Base-by-base conservation (phyloP, 106 monocot species). In the Dendrobium chrysotoxum region DNA sequence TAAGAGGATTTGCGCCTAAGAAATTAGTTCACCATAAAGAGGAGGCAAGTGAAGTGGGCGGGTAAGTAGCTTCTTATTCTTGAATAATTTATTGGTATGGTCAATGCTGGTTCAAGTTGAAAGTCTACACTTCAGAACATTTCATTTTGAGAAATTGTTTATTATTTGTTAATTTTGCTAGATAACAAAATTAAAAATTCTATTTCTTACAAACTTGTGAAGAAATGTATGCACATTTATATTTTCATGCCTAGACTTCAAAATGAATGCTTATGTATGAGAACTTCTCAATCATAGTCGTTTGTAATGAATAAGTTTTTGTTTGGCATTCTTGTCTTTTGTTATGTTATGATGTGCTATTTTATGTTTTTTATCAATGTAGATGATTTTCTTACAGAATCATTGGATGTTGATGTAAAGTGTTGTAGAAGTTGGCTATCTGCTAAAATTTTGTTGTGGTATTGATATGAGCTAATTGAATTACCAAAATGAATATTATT, bases 11-110 rank as follows among this genome's bases (percentile, higher is more conserved):
- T 72, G 85, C 84, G 61, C 79, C 88, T 25, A 66, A 78, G 67
- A 84, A 88, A 80, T 86, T 98, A 42, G 75, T 88, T 87, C 75
- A 18, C 8, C 85, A 91, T 75, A 92, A 85, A 81, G 98, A 98
- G 87, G 98, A 98, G 82, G 98, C 98, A 61, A 89, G 87, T 84
- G 98, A 98, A 87, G 95, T 98, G 94, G 98, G 98, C 40, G 98
- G 95, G 98, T 98, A 76, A 90, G 92, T 89, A 84, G 80, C 23
- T 80, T 35, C 28, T 23, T 23, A 2, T 76, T 75, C 13, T 39
- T 26, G 13, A 50, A 13, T 50, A 38, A 46, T 50, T 28, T 28
- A 50, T 50, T 28, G 77, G 5, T 9, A 4, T 40, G 12, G 4
- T 4, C 70, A 31, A 4, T 31, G 28, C 25, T 35, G 25, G 12